Percentiles rank a stretch among this genome's conserved stretches.
Evolutionary conservation across 257 asterid species (phyloP).

Genomic region (Perilla frutescens): DNA sequence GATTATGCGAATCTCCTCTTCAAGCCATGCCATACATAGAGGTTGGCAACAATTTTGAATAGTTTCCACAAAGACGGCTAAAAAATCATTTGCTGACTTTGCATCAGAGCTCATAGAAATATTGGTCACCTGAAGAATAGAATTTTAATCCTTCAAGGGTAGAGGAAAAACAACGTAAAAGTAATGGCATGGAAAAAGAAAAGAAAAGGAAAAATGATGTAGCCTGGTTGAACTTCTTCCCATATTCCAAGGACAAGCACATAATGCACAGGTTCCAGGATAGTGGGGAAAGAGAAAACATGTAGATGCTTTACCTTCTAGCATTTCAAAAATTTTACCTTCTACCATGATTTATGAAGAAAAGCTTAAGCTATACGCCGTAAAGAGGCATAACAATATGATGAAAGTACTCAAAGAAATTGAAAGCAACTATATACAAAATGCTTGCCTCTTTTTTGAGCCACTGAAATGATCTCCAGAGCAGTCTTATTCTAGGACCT

Average conservation of each 20-base stretch:
- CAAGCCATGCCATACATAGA: constrained; percentile 86
- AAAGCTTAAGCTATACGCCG: constrained; percentile 24
- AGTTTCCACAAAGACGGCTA: constrained; percentile 52
- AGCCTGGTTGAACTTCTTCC: constrained; percentile 19
- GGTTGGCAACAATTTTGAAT: constrained; percentile 72
- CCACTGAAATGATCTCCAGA: constrained; percentile 84
- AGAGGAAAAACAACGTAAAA: constrained; percentile 9
- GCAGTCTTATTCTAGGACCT: constrained; percentile 81
- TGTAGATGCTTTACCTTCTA: too few species aligned
- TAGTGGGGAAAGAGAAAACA: background rate
- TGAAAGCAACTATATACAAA: constrained; percentile 42
- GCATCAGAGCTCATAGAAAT: constrained; percentile 52
- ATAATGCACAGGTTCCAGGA: background rate
- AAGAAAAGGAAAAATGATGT: background rate
- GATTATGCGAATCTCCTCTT: constrained; percentile 72
- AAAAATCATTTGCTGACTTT: constrained; percentile 46
- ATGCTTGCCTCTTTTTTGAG: constrained; percentile 89
- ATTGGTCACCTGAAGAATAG: constrained; percentile 63
- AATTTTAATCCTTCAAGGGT: constrained; percentile 18
- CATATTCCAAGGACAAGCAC: constrained; percentile 20
- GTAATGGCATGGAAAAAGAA: constrained; percentile 11
- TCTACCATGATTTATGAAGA: constrained; percentile 13
- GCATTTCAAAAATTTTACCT: constrained; percentile 6
- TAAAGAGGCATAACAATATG: constrained; percentile 21
- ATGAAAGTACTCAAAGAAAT: constrained; percentile 27